Evolutionary conservation across 164 flowering plant genomes (phyloP), one percentile per base, ranked within the genome.

Genomic region (Tetracentron sinense): DNA sequence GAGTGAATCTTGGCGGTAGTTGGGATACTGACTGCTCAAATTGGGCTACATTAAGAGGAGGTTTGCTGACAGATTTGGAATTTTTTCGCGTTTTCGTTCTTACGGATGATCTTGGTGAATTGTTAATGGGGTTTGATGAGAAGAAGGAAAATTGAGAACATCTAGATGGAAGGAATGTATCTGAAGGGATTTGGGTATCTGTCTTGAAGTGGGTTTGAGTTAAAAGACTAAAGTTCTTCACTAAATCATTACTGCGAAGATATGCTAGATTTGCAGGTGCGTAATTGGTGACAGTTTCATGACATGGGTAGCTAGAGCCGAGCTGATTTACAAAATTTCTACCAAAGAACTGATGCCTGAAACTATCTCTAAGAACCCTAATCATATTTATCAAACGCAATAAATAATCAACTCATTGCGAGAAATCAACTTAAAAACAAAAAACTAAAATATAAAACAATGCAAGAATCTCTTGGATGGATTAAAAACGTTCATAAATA

Each of bases 1-100:
- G 58, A 30, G 77, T 76, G 63, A 94, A 87, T 54, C 96, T 80
- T 1, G 93, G 86, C 2, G 82, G 86, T 52, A 94, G 87, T 42
- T 79, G 72, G 7, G 91, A 78, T 16, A 79, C 54, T 0, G 79
- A 74, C 8, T 17, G 60, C 5, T 83, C 60, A 58, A 82, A 81
- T 42, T 69, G 73, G 21, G 75, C 54, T 51, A 75, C 75, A 54
- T 83, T 74, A 10, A 80, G 77, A 25, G 74, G 49, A 30, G 84
- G 79, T 61, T 71, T 76, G 14, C 58, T 64, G 6, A 58, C 73
- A 1, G 75, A 50, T 68, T 68, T 78, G 2, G 28, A 54, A 46
- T 85, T 81, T 58, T 72, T 86, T 44, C 61, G 63, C 0, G 38
- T 69, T 71, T 83, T 73, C 66, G 64, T 77, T 46, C 79, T 75